Percentiles rank a stretch among this genome's conserved stretches.
These are phyloP conservation scores for Beauveria bassiana DNA, from an alignment of 2,329 filamentous ascomycete genomes.

Conservation along the genomic window DNA sequence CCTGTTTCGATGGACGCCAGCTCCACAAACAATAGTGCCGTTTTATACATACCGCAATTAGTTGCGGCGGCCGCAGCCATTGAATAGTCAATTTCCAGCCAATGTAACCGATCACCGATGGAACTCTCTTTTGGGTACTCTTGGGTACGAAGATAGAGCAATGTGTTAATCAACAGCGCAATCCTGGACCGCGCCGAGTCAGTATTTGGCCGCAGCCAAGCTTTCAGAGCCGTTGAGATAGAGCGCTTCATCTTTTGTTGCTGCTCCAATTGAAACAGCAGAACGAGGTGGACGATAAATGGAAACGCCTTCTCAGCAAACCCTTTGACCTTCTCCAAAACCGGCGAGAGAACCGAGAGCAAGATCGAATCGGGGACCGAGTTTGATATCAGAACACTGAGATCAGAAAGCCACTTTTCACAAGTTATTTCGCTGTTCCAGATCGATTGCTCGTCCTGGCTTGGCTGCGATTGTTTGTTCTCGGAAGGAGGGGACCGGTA, in stretches of 20 bases:
- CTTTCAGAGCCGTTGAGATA: slow-evolving; percentile 58
- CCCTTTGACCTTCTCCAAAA: slow-evolving; percentile 57
- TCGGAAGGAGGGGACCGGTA: slow-evolving; percentile 52
- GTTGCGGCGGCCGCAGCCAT: slow-evolving; percentile 64
- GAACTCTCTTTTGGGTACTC: slow-evolving; percentile 66
- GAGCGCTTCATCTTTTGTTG: slow-evolving; percentile 50
- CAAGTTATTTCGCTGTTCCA: slow-evolving; percentile 35
- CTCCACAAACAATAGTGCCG: slow-evolving; percentile 77
- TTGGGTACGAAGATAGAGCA: slow-evolving; percentile 86
- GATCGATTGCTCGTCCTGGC: slow-evolving; percentile 16
- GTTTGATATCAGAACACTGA: slow-evolving; percentile 55
- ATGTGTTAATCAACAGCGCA: slow-evolving; percentile 64
- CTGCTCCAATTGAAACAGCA: slow-evolving; percentile 59
- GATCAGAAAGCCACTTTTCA: slow-evolving; percentile 50
- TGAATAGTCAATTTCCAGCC: slow-evolving; percentile 78
- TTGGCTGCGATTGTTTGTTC: not conserved
- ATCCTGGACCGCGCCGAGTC: slow-evolving; percentile 50
- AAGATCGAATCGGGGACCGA: slow-evolving; percentile 57
- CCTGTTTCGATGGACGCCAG: slow-evolving; percentile 51
- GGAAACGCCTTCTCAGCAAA: slow-evolving; percentile 72
- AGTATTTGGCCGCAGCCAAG: slow-evolving; percentile 47
- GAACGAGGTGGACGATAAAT: slow-evolving; percentile 74
- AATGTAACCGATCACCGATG: slow-evolving; percentile 68
- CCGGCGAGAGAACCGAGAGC: slow-evolving; percentile 57
- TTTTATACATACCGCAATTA: slow-evolving; percentile 77